Evolutionary conservation across 805 yeast genomes (phyloP), one percentile per base, ranked within the genome.

Genomic region (Zygosaccharomyces siamensis): DNA sequence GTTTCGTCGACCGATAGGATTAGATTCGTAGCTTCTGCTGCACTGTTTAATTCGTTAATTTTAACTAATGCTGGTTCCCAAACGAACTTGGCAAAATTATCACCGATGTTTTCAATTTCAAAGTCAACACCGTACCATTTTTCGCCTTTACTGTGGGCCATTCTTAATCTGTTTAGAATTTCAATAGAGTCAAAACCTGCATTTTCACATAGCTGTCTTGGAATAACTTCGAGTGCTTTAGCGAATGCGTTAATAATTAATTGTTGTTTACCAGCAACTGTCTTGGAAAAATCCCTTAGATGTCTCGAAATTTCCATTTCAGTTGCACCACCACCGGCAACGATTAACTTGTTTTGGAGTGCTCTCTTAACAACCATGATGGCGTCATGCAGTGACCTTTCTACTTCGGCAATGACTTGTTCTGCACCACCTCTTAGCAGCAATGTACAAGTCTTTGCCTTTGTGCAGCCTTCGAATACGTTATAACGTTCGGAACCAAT

Each of bases 101-200:
- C 84, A 40, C 89, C 89, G 51, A 89, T 83, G 36, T 76, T 67
- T 66, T 89, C 98, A 52, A 80, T 80, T 51, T 81, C 86, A 72
- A 93, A 93, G 71, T 93, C 97, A 52, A 93, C 81, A 57, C 99
- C 99, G 54, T 75, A 83, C 93, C 96, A 88, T 39, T 71, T 76
- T 61, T 92, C 96, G 53, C 96, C 97, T 66, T 86, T 86, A 46
- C 96, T 93, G 63, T 93, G 99, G 16, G 88, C 84, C 78, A 93
- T 86, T 71, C 99, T 82, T 63, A 93, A 75, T 63, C 85, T 80
- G 69, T 93, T 93, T 59, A 93, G 79, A 51, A 93, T 72, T 66
- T 93, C 98, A n/a, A 95, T 88, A 18, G 96, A 95, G 66, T 93
- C 99, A 57, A 93, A 83, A 4, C 99, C 99, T n/a, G 97, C 99